Base-by-base conservation (phyloP, 768 basidiomycete species). In the Rhodotorula babjevae region DNA sequence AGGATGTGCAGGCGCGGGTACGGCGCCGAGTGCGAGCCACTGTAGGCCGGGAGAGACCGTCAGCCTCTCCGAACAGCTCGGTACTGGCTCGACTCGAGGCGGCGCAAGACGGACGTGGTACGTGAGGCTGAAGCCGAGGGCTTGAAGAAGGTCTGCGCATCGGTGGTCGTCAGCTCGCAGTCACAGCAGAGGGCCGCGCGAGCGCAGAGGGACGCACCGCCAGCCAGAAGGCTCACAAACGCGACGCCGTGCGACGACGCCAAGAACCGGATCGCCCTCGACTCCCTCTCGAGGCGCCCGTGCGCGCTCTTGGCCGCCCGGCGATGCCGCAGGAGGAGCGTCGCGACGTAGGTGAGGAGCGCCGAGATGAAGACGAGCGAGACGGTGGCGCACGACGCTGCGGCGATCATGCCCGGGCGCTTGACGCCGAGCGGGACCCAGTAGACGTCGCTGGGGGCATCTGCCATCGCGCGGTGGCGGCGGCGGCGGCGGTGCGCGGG, bases 201-300 rank as follows among this genome's bases (percentile, higher is more conserved):
- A 18, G 23, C 21, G 21, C 16, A 2, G 29, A 15, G 50, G 8
- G 23, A 31, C 61, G 57, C 42, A 67, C 65, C 71, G 23, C 50
- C 71, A 31, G 49, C 3, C 23, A 67, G 42, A 16, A 72, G 18
- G 47, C 60, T 59, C 8, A 50, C 2, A 11, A 72, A 55, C 10
- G 64, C 31, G 23, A 72, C 14, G 9, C 66, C 66, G 21, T 72
- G 71, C 14, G 50, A 55, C 1, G 16, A 21, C 15, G 66, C 62
- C 14, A 72, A 42, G 63, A 72, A 72, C 63, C 62, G 52, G 29
- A 72, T 61, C 23, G 71, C 71, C 52, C 67, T 55, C 27, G 40
- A 46, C 56, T 44, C 58, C 33, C 61, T 3, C 49, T 29, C 59
- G 33, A 53, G 10, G 52, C 55, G 40, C 0, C 31, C 25, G 18